Evolutionary conservation across 768 basidiomycete species (phyloP), one percentile per base, ranked within the genome.

Genomic region (Naganishia vishniacii): DNA sequence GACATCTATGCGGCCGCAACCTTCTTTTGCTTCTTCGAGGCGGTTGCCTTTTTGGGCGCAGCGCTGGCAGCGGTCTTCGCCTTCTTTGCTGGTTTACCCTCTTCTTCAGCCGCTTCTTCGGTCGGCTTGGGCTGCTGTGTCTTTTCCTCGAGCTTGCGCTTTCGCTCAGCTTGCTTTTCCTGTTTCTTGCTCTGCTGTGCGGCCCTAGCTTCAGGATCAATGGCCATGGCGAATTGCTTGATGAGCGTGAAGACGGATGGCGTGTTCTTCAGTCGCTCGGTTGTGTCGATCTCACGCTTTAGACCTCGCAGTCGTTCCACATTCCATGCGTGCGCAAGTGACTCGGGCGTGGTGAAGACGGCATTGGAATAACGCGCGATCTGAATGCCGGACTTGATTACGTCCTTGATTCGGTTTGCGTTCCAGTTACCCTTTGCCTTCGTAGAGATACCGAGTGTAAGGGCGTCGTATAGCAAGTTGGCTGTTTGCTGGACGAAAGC

Each of bases 351-450:
- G 4, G 71, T 70, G 5, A 76, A 74, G 49, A 81, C 72, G 8
- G 82, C 81, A 61, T 84, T 84, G 64, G 85, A 84, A 65, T 85
- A 84, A 59, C 89, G 84, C n/a, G 85, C 79, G 51, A 83, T 83
- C 20, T 81, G 71, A 28, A 89, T 78, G 0, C 80, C 85, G 58
- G 88, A 77, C 76, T 89, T 92, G 62, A 91, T 75, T 20, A 91
- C 73, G n/a, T 88, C 87, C 77, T 90, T 94, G 71, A 87, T 71
- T 67, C 90, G 88, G 0, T 83, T 74, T 1, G 86, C 80, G 16
- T 83, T 85, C 45, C 86, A 74, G 11, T 79, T 58, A 26, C 44
- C 61, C 70, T 42, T 72, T 67, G 26, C 61, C 70, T 42, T 72
- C 67, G 26, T 48, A 12, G 67, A 80, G 77, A 28, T 83, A 23